Evolutionary conservation across 352 stramenopile genomes (phyloP), one percentile per base, ranked within the genome.

Genomic region (Pythium pectinolyticum): DNA sequence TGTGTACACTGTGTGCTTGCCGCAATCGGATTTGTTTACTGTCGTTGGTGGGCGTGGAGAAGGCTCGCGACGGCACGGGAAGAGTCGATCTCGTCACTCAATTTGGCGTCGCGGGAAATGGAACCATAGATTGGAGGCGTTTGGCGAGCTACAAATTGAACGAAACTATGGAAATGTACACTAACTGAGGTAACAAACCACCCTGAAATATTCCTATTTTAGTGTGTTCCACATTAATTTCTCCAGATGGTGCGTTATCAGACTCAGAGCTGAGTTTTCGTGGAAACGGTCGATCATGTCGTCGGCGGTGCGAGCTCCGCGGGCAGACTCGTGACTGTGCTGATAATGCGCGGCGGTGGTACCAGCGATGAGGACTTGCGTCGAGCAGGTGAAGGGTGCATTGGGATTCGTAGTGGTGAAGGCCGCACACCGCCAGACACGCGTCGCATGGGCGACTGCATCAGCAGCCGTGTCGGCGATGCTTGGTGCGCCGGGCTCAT

Each of bases 261-360:
- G 17, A 20, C 25, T 40, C 37, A n/a, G 17, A 45, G 1, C 24
- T n/a, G 9, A 46, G 39, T 46, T 46, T n/a, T 43, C 35, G 20
- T 43, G 15, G 8, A n/a, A 43, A 19, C 12, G 14, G 14, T 9
- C 20, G 9, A 51, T 51, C 24, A 34, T 10, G 45, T 25, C 9
- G 47, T 19, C 2, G 47, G 30, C 34, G 32, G 50, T 25, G 20
- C 19, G 6, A 40, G 50, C 50, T 37, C 32, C 6, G 34, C 24
- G 15, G 30, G 10, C 1, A 53, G 61, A 53, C 57, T 57, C 19
- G 56, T 58, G 7, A 63, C 63, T 0, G 56, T 66, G 35, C 55
- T 70, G 15, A 70, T 70, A n/a, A 70, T 48, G 37, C 57, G 62
- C 17, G 63, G 63, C 22, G 63, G 63, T 17, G 65, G 65, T 9